Evolutionary conservation across 2,329 filamentous ascomycete species (phyloP), one percentile per base, ranked within the genome.

Genomic region (Aspergillus sojae): DNA sequence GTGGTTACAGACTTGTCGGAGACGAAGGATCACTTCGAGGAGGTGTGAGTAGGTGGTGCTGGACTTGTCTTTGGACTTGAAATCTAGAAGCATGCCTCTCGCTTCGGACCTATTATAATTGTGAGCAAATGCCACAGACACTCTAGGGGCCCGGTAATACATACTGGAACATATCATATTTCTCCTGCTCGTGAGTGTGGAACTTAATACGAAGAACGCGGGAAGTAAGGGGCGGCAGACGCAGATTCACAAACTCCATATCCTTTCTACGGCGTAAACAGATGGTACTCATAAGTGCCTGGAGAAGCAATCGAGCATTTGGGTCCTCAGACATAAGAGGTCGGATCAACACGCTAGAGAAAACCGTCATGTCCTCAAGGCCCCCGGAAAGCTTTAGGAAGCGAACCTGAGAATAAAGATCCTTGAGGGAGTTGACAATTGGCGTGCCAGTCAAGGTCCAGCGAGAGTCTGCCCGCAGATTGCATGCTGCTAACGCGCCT

Each of bases 1-100:
- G 75, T 96, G 93, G 68, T 94, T 93, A 78, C 93, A 97, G 75
- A 91, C 86, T 78, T 97, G 93, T 21, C 94, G 87, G 68, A 96
- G 86, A 14, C 94, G 89, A 6, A 97, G 85, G 5, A 97, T 83
- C 19, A 93, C 86, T 77, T 96, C 93, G 12, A 97, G 84, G 1
- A 97, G 84, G 70, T 90, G 86, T 10, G 90, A 88, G 73, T 95
- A 96, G 1, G 84, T 84, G 2, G 86, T 82, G 70, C 83, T 77
- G 46, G 79, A 79, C 66, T 76, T 71, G 70, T 77, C 74, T 69
- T 71, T 81, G 67, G 71, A 77, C 65, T 86, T 85, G 75, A 86
- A 91, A 11, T 87, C 82, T 59, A 86, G 80, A 6, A 94, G 80
- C 23, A 88, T 87, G 4, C 91, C 90, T 70, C 91, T 88, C 2